phyloP scores from a whole-genome alignment of 805 yeast genomes.

The Yarrowia sp. region DNA sequence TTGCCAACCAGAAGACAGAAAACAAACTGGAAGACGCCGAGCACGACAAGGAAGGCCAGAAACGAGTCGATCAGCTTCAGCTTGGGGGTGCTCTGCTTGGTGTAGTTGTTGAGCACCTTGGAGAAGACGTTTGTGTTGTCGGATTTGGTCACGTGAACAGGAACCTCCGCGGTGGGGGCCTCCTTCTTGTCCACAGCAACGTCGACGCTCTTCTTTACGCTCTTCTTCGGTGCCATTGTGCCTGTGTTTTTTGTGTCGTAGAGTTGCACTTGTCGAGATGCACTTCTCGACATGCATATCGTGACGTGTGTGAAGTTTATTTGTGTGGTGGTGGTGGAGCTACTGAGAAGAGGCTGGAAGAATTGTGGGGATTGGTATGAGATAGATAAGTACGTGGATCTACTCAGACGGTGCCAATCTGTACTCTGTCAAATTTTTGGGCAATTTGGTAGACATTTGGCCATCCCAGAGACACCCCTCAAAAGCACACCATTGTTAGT shows the following conservation, averaged over 20 bases:
- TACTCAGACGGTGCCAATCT: no score
- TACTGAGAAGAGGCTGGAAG: not conserved
- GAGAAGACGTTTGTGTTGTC: slow-evolving; percentile 22
- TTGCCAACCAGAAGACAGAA: slow-evolving; percentile 78
- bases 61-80: slow-evolving; percentile 71
- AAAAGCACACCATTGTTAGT: no score
- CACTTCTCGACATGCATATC: not conserved
- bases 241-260: not conserved
- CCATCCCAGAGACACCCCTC: no score
- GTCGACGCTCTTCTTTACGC: slow-evolving; percentile 6
- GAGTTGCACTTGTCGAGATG: not conserved
- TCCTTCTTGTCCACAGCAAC: not conserved
- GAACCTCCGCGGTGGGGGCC: not conserved
- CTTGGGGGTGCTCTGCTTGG: slow-evolving; percentile 35
- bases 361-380: not conserved
- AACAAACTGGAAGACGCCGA: slow-evolving; percentile 75
- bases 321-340: not conserved
- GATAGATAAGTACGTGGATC: not conserved
- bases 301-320: slow-evolving; percentile 11
- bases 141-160: not conserved
- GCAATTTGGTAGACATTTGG: no score
- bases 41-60: slow-evolving; percentile 64
- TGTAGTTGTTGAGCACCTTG: slow-evolving; percentile 33
- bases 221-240: slow-evolving; percentile 14
- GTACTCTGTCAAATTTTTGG: no score